Evolutionary conservation across 768 basidiomycete genomes (phyloP).

Genomic region (Pisolithus microcarpus): DNA sequence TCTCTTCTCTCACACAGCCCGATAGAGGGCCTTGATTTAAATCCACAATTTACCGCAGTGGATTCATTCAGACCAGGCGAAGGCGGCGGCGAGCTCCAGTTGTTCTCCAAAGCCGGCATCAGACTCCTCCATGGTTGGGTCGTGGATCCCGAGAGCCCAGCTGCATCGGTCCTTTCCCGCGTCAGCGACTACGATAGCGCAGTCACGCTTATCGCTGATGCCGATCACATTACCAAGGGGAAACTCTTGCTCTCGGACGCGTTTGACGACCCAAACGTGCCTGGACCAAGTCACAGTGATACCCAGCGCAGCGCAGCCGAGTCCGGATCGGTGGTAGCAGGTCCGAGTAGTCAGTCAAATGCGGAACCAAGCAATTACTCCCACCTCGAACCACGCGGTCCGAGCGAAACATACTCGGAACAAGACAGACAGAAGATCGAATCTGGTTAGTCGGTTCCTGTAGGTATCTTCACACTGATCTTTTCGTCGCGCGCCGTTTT

Average conservation of each 20-base stretch:
- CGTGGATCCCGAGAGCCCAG: slow-evolving; percentile 40
- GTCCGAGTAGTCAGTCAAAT: slow-evolving; percentile 1
- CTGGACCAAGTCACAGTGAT: slow-evolving; percentile 10
- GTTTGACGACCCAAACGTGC: slow-evolving; percentile 8
- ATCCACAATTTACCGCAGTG: slow-evolving; percentile 70
- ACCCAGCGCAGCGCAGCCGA: slow-evolving; percentile 8
- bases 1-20: background rate
- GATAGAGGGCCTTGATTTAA: slow-evolving; percentile 82
- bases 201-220: slow-evolving; percentile 69
- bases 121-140: slow-evolving; percentile 83
- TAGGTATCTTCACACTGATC: background rate
- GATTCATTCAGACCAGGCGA: slow-evolving; percentile 61
- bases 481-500: background rate
- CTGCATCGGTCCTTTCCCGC: slow-evolving; percentile 45
- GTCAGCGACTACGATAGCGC: slow-evolving; percentile 68
- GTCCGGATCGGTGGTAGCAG: slow-evolving; percentile 5
- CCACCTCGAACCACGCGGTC: slow-evolving; percentile 4
- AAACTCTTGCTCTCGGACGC: slow-evolving; percentile 43
- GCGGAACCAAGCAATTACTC: background rate
- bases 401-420: slow-evolving; percentile 33
- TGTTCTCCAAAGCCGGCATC: slow-evolving; percentile 80
- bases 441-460: slow-evolving; percentile 48
- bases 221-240: slow-evolving; percentile 65
- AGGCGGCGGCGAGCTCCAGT: slow-evolving; percentile 68
- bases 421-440: slow-evolving; percentile 59